A percentile compares a stretch with the other conserved stretches of the same genome.
Conservation (phyloP, 177 flowering plant genomes). For the Vitis hybrid region DNA sequence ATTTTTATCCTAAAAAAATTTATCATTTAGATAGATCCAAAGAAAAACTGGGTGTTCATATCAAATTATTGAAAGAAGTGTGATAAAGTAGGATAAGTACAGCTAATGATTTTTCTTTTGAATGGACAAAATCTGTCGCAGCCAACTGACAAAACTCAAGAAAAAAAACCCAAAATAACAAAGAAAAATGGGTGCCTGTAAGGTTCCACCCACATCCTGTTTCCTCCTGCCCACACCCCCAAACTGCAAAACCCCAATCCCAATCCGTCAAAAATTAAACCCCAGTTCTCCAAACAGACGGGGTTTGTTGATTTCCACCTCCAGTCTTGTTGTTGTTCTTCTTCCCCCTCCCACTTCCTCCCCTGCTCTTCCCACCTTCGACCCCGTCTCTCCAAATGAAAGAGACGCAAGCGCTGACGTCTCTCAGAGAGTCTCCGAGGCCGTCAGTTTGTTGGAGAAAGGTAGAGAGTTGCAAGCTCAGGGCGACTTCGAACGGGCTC, state of each 20-base stretch:
- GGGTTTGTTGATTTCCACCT: conserved; percentile 24
- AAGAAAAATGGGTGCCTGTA: conserved; percentile 23
- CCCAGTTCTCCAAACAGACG: conserved; percentile 22
- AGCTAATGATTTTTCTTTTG: no score
- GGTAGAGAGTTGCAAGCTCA: conserved; percentile 66
- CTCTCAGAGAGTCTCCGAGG: conserved; percentile 42
- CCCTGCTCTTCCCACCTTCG: conserved; percentile 28
- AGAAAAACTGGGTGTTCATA: no score
- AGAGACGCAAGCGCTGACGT: conserved; percentile 40
- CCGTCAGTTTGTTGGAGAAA: conserved; percentile 56
- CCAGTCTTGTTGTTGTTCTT: conserved; percentile 30
- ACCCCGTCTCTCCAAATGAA: conserved; percentile 49
- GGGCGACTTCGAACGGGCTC: conserved; percentile 58
- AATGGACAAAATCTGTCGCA: no score
- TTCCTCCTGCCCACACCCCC: conserved; percentile 22
- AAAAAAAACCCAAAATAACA: background rate
- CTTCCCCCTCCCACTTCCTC: conserved; percentile 23
- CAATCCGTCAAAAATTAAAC: conserved; percentile 6
- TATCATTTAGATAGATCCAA: no score
- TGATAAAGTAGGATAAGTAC: no score
- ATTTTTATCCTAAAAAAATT: no score
- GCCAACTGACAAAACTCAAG: no score
- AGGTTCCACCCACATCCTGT: conserved; percentile 27
- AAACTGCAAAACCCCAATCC: conserved; percentile 1
- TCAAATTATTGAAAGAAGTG: no score